Evolutionary conservation across 176 grass and related monocot species (phyloP), one percentile per base, ranked within the genome.

Genomic region (Otatea glauca): DNA sequence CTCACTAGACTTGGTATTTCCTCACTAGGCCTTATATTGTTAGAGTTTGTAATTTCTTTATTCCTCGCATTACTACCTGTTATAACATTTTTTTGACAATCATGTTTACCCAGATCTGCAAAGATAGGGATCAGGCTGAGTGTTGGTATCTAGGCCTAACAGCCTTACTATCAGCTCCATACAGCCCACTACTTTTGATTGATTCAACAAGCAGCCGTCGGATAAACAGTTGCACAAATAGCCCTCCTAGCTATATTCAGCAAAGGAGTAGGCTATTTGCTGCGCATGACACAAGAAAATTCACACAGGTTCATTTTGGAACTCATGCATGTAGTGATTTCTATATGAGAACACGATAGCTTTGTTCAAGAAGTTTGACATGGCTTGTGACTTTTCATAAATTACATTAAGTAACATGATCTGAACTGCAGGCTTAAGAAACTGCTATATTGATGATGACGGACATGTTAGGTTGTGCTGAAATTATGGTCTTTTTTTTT

Each of bases 1-100:
- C 79, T 96, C 96, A 20, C 88, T 99, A 81, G 96, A 99, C 78
- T 84, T 99, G 96, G 96, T 99, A 96, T 74, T 59, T 77, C 50
- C 55, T 89, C 50, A 50, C 24, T 29, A 81, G 15, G 54, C 79
- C 81, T 83, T 70, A 32, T 51, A 54, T 53, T 81, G 45, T 81
- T 73, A 59, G 64, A 74, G 35, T 56, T 41, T 61, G 39, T 65
- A 44, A 50, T 84, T 2, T 81, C 37, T 78, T 83, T 37, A 68
- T 70, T n/a, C 64, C 21, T 70, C 21, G 17, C 35, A 6, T 62
- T 20, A 43, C 61, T 56, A 62, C 45, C 43, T 69, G 54, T 21
- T 23, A 48, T 39, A 21, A 73, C 16, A 42, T 35, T 77, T 87
- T 70, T 76, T 72, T 80, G 27, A 58, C 21, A 69, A 64, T 74